Evolutionary conservation across 805 yeast species (phyloP).

Genomic region (Barnettozyma pratensis): DNA sequence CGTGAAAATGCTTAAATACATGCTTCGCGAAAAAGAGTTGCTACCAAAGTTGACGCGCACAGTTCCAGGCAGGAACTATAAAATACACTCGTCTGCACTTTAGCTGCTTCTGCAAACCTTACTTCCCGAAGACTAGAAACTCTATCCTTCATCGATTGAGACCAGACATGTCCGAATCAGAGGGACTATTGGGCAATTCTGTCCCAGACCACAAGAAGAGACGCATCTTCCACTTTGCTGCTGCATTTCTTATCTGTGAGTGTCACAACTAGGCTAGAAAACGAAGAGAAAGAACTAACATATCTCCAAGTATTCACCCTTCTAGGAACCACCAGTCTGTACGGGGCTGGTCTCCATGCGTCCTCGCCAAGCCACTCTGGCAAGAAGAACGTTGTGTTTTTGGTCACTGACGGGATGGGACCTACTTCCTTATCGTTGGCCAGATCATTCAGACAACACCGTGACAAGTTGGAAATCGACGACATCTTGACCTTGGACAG

Average conservation of each 20-base stretch:
- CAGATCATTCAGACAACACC: constrained; percentile 63
- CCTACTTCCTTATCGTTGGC: constrained; percentile 82
- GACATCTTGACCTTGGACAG: constrained; percentile 60
- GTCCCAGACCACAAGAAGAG: not conserved
- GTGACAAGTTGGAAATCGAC: constrained; percentile 47
- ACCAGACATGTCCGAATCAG: not conserved
- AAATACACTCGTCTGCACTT: not conserved
- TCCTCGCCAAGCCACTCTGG: not conserved
- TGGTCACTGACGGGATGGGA: constrained; percentile 96
- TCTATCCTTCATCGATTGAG: not conserved
- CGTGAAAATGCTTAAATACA: not conserved
- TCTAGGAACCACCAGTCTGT: not conserved
- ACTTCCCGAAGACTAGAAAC: too few species aligned
- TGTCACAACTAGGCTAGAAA: not conserved
- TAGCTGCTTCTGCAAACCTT: too few species aligned
- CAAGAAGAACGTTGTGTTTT: constrained; percentile 75
- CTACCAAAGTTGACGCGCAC: too few species aligned
- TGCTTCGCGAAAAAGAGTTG: too few species aligned
- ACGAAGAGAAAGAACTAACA: too few species aligned
- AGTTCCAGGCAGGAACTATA: not conserved
- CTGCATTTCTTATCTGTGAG: not conserved
- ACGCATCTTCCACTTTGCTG: not conserved
- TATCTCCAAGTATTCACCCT: not conserved
- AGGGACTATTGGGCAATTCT: not conserved
- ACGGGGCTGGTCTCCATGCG: not conserved